Conservation (phyloP, 2,329 filamentous ascomycete genomes). For the Elsinoe batatas region DNA sequence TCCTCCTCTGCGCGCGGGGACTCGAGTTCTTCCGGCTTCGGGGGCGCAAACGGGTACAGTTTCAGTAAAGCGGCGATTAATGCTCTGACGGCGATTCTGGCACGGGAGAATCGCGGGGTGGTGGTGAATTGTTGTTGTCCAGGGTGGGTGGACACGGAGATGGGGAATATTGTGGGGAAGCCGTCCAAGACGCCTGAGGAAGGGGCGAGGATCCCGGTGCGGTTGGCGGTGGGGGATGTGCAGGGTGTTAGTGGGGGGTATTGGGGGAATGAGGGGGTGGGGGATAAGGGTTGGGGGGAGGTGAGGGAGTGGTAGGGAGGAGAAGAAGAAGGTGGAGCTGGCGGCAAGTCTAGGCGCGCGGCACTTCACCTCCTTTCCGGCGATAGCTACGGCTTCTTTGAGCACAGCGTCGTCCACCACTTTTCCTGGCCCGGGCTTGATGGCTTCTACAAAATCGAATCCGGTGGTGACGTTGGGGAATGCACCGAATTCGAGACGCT, state of each 20-base stretch:
- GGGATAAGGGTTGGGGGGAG: slow-evolving; percentile 23
- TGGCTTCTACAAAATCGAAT: not conserved
- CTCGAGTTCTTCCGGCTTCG: slow-evolving; percentile 26
- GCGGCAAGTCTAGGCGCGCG: not conserved
- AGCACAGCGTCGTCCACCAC: not conserved
- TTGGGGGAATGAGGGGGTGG: slow-evolving; percentile 28
- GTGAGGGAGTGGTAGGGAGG: slow-evolving; percentile 24
- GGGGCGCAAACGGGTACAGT: slow-evolving; percentile 23
- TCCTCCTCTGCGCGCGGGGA: no score
- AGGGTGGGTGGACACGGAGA: slow-evolving; percentile 30
- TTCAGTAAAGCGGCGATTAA: slow-evolving; percentile 30
- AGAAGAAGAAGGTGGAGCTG: no score
- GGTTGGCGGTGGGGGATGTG: slow-evolving; percentile 28
- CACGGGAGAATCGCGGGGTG: slow-evolving; percentile 20
- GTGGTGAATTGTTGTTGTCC: slow-evolving; percentile 31
- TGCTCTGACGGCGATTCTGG: slow-evolving; percentile 25
- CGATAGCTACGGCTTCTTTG: not conserved
- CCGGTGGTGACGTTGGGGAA: not conserved
- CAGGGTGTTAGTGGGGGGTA: slow-evolving; percentile 26
- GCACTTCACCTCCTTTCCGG: not conserved
- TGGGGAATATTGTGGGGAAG: slow-evolving; percentile 25
- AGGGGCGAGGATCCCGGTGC: slow-evolving; percentile 28
- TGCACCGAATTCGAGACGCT: not conserved
- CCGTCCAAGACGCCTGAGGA: slow-evolving; percentile 28
- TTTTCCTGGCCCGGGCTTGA: not conserved